Conservation (phyloP, 2,329 filamentous ascomycete species). For the Neonectria punicea region DNA sequence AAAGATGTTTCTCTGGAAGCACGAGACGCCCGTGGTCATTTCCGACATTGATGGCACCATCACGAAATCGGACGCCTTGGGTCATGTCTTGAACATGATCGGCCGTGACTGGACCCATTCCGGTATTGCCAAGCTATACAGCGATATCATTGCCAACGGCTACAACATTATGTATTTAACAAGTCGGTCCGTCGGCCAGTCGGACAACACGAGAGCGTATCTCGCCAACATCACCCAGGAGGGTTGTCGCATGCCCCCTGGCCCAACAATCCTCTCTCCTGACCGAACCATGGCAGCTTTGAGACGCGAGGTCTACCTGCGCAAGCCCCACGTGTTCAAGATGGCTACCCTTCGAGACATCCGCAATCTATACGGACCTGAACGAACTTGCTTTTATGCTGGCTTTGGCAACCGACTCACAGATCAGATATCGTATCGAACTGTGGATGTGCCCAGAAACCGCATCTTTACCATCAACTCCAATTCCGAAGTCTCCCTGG, state of each 20-base stretch:
- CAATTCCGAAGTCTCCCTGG: constrained; percentile 93
- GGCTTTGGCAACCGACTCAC: constrained; percentile 97
- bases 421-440: constrained; percentile 94
- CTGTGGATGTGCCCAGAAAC: constrained; percentile 92
- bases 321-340: constrained; percentile 98
- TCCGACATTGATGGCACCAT: constrained; percentile 99
- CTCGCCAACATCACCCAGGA: constrained; percentile 91
- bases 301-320: constrained; percentile 89
- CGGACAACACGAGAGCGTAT: constrained; percentile 90
- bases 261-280: constrained; percentile 93
- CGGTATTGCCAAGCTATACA: constrained; percentile 96
- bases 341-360: constrained; percentile 98
- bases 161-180: constrained; percentile 99
- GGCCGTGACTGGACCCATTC: constrained; percentile 98
- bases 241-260: constrained; percentile 84
- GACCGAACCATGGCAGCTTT: constrained; percentile 95
- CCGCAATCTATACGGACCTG: constrained; percentile 82
- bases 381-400: constrained; percentile 89
- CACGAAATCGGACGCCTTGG: constrained; percentile 94
- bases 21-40: constrained; percentile 93
- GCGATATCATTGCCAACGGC: constrained; percentile 92
- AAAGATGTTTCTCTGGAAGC: constrained; percentile 92
- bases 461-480: constrained; percentile 99
- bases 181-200: constrained; percentile 90
- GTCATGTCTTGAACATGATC: constrained; percentile 95